These are phyloP conservation scores for Clitopilus passeckerianus DNA, from an alignment of 768 basidiomycete genomes.

Conservation along the genomic window DNA sequence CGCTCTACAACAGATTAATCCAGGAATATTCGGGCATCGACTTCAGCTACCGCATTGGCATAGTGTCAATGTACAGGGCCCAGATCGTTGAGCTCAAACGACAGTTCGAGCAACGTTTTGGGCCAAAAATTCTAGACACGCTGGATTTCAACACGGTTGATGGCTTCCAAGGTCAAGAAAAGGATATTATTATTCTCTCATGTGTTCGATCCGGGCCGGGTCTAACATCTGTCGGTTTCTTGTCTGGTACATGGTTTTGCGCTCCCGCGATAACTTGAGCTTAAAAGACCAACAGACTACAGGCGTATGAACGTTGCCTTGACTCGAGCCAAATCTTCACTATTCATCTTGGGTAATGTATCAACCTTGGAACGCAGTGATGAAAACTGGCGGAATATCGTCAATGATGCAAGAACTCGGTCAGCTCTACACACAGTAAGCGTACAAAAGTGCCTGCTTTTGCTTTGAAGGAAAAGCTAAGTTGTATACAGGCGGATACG, in stretches of 20 bases:
- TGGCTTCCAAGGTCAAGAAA: conserved; percentile 99
- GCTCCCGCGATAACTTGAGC: neutral
- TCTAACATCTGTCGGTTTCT: conserved; percentile 81
- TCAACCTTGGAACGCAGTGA: conserved; percentile 87
- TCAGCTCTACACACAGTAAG: conserved; percentile 61
- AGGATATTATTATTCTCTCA: conserved; percentile 95
- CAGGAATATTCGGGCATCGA: conserved; percentile 54
- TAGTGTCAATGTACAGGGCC: conserved; percentile 94
- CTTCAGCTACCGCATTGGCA: conserved; percentile 36
- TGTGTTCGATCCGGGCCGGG: conserved; percentile 92
- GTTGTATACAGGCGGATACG: conserved; percentile 14
- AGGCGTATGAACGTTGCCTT: conserved; percentile 98
- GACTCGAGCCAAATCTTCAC: conserved; percentile 91
- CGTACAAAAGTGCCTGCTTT: neutral
- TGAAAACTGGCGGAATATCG: conserved; percentile 70
- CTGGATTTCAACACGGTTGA: conserved; percentile 98
- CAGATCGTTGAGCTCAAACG: conserved; percentile 75
- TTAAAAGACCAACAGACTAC: conserved; percentile 38
- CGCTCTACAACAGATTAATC: conserved; percentile 68
- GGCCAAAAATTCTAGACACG: conserved; percentile 57
- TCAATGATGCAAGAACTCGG: conserved; percentile 69
- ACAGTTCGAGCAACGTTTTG: conserved; percentile 68
- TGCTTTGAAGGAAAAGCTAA: neutral
- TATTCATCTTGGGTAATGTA: conserved; percentile 91
- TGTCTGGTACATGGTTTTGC: conserved; percentile 50